Evolutionary conservation across 306 rosid genomes (phyloP).

Genomic region (Lablab purpureus): DNA sequence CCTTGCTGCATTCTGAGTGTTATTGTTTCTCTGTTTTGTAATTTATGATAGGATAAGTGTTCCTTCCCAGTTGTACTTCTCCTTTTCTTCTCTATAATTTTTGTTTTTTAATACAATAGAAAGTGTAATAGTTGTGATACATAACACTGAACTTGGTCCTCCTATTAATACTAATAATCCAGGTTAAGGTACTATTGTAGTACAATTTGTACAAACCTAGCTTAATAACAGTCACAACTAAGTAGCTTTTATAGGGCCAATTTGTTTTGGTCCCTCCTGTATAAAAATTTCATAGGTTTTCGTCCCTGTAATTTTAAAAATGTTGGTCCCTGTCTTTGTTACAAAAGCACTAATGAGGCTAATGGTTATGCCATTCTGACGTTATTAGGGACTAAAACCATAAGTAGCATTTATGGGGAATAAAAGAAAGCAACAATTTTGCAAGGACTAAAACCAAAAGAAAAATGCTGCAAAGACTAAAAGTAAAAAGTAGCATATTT

Average conservation of each 20-base stretch:
- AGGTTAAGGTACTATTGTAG: slow-evolving; percentile 15
- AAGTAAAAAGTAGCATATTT: too few species aligned
- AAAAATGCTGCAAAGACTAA: too few species aligned
- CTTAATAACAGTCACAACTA: background rate
- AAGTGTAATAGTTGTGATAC: background rate
- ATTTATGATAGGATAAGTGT: background rate
- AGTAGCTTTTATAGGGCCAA: background rate
- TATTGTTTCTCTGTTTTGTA: background rate
- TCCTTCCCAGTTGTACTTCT: background rate
- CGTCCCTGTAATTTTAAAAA: too few species aligned
- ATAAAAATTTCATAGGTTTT: background rate
- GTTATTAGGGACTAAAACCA: too few species aligned
- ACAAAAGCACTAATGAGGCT: too few species aligned
- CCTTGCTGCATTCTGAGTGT: slow-evolving; percentile 13
- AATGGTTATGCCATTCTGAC: too few species aligned
- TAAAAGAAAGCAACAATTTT: too few species aligned
- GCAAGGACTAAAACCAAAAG: too few species aligned
- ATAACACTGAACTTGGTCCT: slow-evolving; percentile 7
- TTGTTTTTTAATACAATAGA: background rate
- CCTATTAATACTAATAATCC: background rate
- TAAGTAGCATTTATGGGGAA: too few species aligned
- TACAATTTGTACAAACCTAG: background rate
- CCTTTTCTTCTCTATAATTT: background rate
- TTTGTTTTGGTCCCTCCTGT: too few species aligned
- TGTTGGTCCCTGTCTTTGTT: too few species aligned